Percentiles rank a stretch among this genome's conserved stretches.
Conservation (phyloP, 306 rosid genomes). For the Aeschynomene evenia region DNA sequence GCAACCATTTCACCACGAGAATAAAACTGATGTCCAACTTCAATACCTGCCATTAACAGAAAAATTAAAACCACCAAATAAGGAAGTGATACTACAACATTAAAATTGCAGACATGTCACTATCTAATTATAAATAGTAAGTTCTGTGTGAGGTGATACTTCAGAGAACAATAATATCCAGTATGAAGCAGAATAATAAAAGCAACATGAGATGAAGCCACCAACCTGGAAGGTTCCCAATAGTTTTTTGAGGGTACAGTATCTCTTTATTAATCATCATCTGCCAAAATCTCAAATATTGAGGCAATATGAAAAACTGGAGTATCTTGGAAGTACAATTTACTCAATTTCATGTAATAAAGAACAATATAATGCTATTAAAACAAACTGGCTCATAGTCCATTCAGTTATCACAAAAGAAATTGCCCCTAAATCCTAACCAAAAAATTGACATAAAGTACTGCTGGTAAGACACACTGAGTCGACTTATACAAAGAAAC, state of each 20-base stretch:
- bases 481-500: background rate
- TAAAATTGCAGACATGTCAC: background rate
- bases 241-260: constrained; percentile 54
- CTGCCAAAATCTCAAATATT: constrained; percentile 45
- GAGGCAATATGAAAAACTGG: constrained; percentile 1
- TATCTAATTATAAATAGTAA: background rate
- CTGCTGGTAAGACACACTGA: background rate
- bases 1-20: constrained; percentile 98
- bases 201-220: constrained; percentile 27
- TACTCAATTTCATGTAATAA: background rate
- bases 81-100: background rate
- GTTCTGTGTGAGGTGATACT: background rate
- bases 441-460: background rate
- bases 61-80: constrained; percentile 20
- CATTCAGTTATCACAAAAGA: background rate
- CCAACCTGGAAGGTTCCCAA: constrained; percentile 86
- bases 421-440: background rate
- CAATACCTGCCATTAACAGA: constrained; percentile 60
- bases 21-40: constrained; percentile 88
- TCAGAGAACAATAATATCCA: background rate
- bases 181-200: background rate
- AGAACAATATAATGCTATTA: background rate
- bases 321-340: background rate
- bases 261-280: constrained; percentile 59
- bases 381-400: background rate